Evolutionary conservation across 768 basidiomycete species (phyloP), one percentile per base, ranked within the genome.

Genomic region (Boletus pseudopeckii): DNA sequence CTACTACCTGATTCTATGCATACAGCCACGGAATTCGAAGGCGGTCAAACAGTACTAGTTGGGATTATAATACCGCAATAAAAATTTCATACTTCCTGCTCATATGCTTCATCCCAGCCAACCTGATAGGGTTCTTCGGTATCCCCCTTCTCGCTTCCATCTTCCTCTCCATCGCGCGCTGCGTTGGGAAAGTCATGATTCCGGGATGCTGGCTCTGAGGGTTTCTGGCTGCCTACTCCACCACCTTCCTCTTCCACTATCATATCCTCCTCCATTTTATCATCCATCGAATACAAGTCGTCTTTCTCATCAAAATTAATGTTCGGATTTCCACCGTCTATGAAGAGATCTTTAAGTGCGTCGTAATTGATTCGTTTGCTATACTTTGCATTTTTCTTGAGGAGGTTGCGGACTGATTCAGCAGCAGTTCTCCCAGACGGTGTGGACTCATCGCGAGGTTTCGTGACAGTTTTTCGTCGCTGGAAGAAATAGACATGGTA

Each of bases 331-430:
- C 47, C 50, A 43, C 71, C 62, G 14, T 83, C 81, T 28, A 80
- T 74, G 66, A 95, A 91, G 11, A 96, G 78, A 52, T 83, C 81
- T 60, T 89, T 87, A 49, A 95, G 81, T 1, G 90, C 92, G 60
- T 90, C 88, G 67, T 96, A 97, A 68, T 97, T 97, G 72, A 96
- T 95, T 48, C 92, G 84, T 65, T 91, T 91, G 72, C 90, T 92
- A 71, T 94, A 93, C 64, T 84, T 88, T 22, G 85, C 80, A 58
- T 88, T 92, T 73, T 92, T 91, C 75, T 88, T 87, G 62, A 93
- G 76, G 34, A 95, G 77, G 54, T 70, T 72, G 26, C 63, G 69
- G 37, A 70, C 69, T 24, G 69, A 72, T 44, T 70, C 69, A 1
- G 71, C 69, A 42, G 69, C 69, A 14, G 71, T 70, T 50, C 52